Percentiles rank a stretch among this genome's conserved stretches.
Conservation (phyloP, 148 eudicot genomes). For the Rheum nobile region DNA sequence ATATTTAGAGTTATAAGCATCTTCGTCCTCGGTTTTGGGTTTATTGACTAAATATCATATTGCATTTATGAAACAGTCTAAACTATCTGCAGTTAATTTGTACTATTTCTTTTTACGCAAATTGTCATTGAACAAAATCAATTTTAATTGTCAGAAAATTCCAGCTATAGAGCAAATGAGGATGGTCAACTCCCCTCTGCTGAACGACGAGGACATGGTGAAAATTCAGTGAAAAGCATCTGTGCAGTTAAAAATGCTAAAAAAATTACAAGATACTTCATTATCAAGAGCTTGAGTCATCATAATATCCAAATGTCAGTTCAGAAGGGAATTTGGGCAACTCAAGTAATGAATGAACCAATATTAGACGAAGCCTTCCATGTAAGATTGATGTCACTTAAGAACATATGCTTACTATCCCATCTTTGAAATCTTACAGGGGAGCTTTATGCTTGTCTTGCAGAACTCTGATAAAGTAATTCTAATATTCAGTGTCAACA, state of each 20-base stretch:
- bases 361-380: conserved; percentile 75
- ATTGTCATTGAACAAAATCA: conserved; percentile 12
- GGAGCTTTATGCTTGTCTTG: conserved; percentile 28
- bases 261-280: conserved; percentile 49
- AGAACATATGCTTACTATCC: conserved; percentile 5
- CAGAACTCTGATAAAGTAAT: conserved; percentile 71
- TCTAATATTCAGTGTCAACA: conserved; percentile 82
- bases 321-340: conserved; percentile 80
- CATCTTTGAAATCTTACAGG: conserved; percentile 10
- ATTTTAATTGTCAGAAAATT: conserved; percentile 37
- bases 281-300: conserved; percentile 83
- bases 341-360: conserved; percentile 83
- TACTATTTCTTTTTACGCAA: neutral
- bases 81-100: neutral
- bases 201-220: conserved; percentile 24
- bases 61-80: neutral
- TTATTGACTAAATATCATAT: neutral
- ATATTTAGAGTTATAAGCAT: neutral
- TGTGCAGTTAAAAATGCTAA: conserved; percentile 22
- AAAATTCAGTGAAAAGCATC: conserved; percentile 24
- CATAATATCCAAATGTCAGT: conserved; percentile 64
- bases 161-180: conserved; percentile 31
- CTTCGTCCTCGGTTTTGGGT: neutral
- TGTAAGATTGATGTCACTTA: conserved; percentile 36
- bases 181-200: conserved; percentile 20